Base-by-base conservation (phyloP, 1,284 basidiomycete species). In the Apiotrichum veenhuisii region DNA sequence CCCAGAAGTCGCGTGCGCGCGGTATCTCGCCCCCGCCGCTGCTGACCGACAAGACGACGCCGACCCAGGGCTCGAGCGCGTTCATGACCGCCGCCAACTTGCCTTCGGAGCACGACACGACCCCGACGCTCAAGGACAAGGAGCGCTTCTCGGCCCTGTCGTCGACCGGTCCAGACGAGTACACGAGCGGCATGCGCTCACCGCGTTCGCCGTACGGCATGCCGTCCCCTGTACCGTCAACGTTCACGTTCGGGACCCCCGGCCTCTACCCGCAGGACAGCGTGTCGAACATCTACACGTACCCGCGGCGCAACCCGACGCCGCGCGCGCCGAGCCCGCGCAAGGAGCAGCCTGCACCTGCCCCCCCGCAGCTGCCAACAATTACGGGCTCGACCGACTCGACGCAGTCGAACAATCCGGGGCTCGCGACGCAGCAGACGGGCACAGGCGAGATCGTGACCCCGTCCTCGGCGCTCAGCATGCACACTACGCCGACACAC, bases 21-120 rank as follows among this genome's bases (percentile, higher is more conserved):
- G 72, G 71, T 37, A 66, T 67, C 33, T 55, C 63, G 15, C 70
- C 70, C 2, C 71, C 71, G 9, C 26, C 58, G 7, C 44, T 63
- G 11, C 26, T 22, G 10, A 30, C 17, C 27, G 45, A 46, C 25
- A 23, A n/a, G 22, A 48, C 46, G 22, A 48, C 46, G 34, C 46
- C 44, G 18, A 46, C 26, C 4, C 26, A 30, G 44, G 14, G 27
- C 18, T n/a, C 27, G 27, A 33, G 3, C 23, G 26, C 18, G 17
- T 33, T 46, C 8, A 18, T 48, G 11, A 18, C 22, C 4, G 46
- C 40, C 40, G 20, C 9, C 10, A 41, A 22, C 20, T 12, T 41
- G 10, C 20, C 40, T 22, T 22, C 20, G n/a, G 20, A 10, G 18
- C 9, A 20, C 40, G 20, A 22, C 18, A 11, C 20, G 9, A 41